phyloP scores from a whole-genome alignment of 2,329 filamentous ascomycete genomes.

The Exophiala lecanii-corni region DNA sequence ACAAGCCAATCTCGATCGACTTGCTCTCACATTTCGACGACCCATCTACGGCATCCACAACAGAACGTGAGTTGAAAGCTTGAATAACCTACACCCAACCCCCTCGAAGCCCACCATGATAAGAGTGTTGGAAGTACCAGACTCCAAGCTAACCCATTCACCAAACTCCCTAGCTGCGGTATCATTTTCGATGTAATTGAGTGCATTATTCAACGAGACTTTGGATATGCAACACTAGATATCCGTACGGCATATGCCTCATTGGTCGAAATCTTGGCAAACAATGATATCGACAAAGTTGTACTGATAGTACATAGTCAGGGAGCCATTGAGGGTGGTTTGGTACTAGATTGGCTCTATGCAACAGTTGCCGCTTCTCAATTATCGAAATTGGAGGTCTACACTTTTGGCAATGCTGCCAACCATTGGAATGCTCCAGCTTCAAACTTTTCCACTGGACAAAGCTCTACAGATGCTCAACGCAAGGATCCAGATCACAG shows the following conservation, averaged over 20 bases:
- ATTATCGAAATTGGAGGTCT: slow-evolving; percentile 65
- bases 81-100: too few species aligned
- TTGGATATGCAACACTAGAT: slow-evolving; percentile 66
- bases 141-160: too few species aligned
- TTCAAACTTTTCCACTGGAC: slow-evolving; percentile 25
- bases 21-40: slow-evolving; percentile 67
- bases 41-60: slow-evolving; percentile 72
- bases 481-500: not conserved
- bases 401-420: slow-evolving; percentile 72
- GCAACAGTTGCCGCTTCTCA: slow-evolving; percentile 64
- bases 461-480: not conserved
- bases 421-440: slow-evolving; percentile 76
- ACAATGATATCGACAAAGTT: slow-evolving; percentile 61
- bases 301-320: slow-evolving; percentile 73
- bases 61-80: slow-evolving; percentile 52
- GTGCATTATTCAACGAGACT: slow-evolving; percentile 71
- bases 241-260: slow-evolving; percentile 55
- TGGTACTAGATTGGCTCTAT: slow-evolving; percentile 72
- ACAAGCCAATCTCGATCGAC: slow-evolving; percentile 64
- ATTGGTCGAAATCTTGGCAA: slow-evolving; percentile 60
- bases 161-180: slow-evolving; percentile 42
- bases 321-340: slow-evolving; percentile 67
- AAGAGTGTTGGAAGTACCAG: too few species aligned
- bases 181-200: slow-evolving; percentile 73
- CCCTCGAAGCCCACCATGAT: too few species aligned